Evolutionary conservation across 2,329 filamentous ascomycete species (phyloP).

Genomic region (Hypoxylon sp.): DNA sequence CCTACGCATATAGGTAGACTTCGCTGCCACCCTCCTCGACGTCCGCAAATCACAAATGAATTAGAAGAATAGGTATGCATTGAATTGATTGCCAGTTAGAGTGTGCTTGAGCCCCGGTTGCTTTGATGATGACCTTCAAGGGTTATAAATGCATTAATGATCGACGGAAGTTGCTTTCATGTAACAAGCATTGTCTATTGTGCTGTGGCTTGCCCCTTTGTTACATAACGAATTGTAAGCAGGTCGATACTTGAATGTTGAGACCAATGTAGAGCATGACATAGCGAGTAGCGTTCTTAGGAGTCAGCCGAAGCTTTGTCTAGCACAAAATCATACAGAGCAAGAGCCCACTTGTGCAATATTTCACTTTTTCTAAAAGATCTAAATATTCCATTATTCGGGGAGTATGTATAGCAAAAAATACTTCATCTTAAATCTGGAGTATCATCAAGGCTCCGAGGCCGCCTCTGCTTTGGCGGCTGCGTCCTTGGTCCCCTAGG

Average conservation of each 20-base stretch:
- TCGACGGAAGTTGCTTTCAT: neutral
- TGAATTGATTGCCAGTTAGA: constrained; percentile 4
- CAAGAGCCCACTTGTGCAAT: neutral
- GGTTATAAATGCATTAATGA: constrained; percentile 7
- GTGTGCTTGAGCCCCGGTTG: neutral
- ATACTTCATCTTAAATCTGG: neutral
- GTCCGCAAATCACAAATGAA: constrained; percentile 2
- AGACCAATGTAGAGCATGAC: neutral
- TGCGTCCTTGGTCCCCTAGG: constrained; percentile 48
- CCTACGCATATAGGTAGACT: constrained; percentile 3
- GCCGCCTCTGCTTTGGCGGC: constrained; percentile 44
- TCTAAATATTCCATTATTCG: neutral
- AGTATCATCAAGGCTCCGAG: neutral
- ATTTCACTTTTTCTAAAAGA: too few relatives aligned
- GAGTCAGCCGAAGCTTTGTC: neutral
- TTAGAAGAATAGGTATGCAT: constrained; percentile 2
- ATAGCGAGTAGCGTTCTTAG: neutral
- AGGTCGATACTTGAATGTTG: neutral
- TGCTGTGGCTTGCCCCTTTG: neutral
- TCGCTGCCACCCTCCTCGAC: constrained; percentile 3
- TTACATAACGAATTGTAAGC: neutral
- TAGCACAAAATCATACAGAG: neutral
- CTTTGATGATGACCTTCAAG: neutral
- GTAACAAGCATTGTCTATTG: constrained; percentile 6
- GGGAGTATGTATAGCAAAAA: neutral